A percentile compares a stretch with the other conserved stretches of the same genome.
Evolutionary conservation across 2,329 filamentous ascomycete species (phyloP).

Genomic region (Fusarium sp.): DNA sequence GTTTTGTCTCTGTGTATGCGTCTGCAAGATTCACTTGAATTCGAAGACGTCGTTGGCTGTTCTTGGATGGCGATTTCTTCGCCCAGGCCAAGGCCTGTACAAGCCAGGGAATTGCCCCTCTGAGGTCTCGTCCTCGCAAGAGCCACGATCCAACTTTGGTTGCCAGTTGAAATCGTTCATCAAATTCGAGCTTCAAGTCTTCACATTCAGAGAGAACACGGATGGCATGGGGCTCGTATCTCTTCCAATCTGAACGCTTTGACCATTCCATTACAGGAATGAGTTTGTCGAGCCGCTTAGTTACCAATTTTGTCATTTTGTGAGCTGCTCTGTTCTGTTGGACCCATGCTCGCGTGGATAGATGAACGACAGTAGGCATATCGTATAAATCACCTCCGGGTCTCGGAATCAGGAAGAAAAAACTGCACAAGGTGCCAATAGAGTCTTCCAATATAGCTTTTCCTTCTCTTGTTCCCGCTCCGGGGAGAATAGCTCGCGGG

Average conservation of each 20-base stretch:
- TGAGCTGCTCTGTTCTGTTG: not conserved
- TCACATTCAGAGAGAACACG: no score
- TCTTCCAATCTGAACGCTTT: not conserved
- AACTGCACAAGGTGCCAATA: not conserved
- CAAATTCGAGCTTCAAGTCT: not conserved
- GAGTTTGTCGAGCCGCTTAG: not conserved
- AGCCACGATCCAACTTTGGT: not conserved
- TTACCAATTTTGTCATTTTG: not conserved
- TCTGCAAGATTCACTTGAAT: not conserved
- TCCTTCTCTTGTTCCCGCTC: rapidly evolving
- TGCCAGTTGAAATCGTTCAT: not conserved
- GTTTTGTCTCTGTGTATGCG: not conserved
- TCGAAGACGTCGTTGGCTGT: not conserved
- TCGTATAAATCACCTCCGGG: not conserved
- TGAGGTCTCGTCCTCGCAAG: not conserved
- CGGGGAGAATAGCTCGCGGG: not conserved
- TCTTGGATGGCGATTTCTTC: not conserved
- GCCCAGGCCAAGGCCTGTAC: not conserved
- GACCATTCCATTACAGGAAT: not conserved
- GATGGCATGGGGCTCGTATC: not conserved
- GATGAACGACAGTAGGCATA: not conserved
- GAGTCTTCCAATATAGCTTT: not conserved
- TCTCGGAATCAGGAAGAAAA: not conserved
- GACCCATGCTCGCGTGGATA: not conserved
- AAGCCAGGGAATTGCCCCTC: not conserved